Base-by-base conservation (phyloP, 331 rosid species). In the Acacia concinna region DNA sequence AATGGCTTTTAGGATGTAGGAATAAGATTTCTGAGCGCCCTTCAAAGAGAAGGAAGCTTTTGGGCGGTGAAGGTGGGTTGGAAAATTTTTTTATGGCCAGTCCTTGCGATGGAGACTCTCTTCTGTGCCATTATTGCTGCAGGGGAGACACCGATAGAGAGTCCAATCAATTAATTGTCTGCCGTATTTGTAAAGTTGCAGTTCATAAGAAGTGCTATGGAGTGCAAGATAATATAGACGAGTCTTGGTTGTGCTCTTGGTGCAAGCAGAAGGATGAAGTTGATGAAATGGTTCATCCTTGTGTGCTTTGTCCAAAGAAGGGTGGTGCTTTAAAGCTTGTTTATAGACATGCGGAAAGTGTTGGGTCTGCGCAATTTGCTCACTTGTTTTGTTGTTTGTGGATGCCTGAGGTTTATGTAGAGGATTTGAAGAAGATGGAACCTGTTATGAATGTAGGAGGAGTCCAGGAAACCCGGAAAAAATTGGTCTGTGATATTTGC, bases 161-260 rank as follows among this genome's bases (percentile, higher is more conserved):
- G 82, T 86, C 82, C 27, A 88, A 89, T 74, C 68, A 73, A 73
- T 87, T 96, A 79, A 73, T 93, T 20, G 76, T 88, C 64, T 96
- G 99, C 60, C 15, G 72, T 69, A 83, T 83, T 79, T 96, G 99
- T 82, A 85, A 91, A 85, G 91, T 89, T 79, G 89, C 82, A 31
- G 97, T 96, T 85, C 99, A 96, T 81, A 71, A 54, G 73, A 96
- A 89, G 85, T 96, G 99, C 78, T 96, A 93, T 32, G 99, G 98
- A 28, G 89, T 88, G 69, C 82, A 64, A 27, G 90, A 79, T 64
- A 81, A 70, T 54, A 84, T 79, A 18, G 88, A 79, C 15, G 89
- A 76, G 54, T 66, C 90, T 64, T 96, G 99, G 99, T 76, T 76
- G 82, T 96, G 99, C 77, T 78, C 96, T 30, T 91, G 99, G 99